phyloP scores from a whole-genome alignment of 108 stramenopile species.

The Nitzschia putrida region DNA sequence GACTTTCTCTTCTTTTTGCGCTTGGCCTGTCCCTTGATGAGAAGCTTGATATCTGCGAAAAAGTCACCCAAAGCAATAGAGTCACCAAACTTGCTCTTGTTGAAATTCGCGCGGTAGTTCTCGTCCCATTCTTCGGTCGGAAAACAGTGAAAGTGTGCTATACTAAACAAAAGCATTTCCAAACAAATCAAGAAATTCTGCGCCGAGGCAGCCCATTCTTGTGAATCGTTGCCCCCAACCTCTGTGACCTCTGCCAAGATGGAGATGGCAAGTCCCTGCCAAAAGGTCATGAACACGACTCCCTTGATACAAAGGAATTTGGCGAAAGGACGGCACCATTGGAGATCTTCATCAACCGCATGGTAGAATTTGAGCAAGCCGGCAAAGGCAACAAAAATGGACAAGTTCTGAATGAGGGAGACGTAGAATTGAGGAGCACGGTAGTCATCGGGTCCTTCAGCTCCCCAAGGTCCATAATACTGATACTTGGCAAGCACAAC shows the following conservation, averaged over 20 bases:
- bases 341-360: slow-evolving; percentile 82
- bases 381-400: slow-evolving; percentile 84
- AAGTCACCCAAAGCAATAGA: slow-evolving; percentile 85
- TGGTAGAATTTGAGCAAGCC: slow-evolving; percentile 93
- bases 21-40: slow-evolving; percentile 32
- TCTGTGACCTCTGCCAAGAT: slow-evolving; percentile 73
- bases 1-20: slow-evolving; percentile 30
- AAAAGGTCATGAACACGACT: slow-evolving; percentile 92
- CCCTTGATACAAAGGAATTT: slow-evolving; percentile 80
- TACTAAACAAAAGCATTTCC: slow-evolving; percentile 89
- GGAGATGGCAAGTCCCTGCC: slow-evolving; percentile 83
- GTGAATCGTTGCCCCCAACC: slow-evolving; percentile 54
- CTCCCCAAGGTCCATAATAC: slow-evolving; percentile 64
- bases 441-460: slow-evolving; percentile 59
- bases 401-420: slow-evolving; percentile 75
- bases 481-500: slow-evolving; percentile 68
- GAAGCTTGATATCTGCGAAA: slow-evolving; percentile 75
- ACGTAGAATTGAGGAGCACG: slow-evolving; percentile 80
- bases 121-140: slow-evolving; percentile 91
- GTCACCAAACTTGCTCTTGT: slow-evolving; percentile 76
- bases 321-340: slow-evolving; percentile 89
- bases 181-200: slow-evolving; percentile 94
- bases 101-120: slow-evolving; percentile 66
- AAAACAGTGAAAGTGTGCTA: slow-evolving; percentile 93
- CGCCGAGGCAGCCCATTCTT: slow-evolving; percentile 72